Percentiles rank a stretch among this genome's conserved stretches.
Evolutionary conservation across 2,329 filamentous ascomycete species (phyloP).

Genomic region (Microcyclosporella mali): DNA sequence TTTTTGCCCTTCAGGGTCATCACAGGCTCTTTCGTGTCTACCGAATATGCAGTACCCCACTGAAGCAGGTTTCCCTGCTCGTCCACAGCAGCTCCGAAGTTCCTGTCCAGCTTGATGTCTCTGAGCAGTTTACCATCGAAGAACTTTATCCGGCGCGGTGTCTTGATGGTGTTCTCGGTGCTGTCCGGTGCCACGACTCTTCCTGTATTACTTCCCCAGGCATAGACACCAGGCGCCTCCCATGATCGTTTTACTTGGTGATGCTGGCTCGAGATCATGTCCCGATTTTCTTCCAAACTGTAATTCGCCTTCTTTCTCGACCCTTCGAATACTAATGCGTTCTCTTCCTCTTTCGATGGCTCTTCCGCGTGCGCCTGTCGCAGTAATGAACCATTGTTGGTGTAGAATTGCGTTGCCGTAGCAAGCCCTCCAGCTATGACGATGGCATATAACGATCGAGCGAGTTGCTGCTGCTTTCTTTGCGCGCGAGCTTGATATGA

Average conservation of each 20-base stretch:
- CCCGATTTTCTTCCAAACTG: constrained; percentile 66
- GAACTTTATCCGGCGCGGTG: constrained; percentile 67
- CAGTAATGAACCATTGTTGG: constrained; percentile 34
- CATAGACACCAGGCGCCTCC: constrained; percentile 80
- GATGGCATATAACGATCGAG: constrained; percentile 39
- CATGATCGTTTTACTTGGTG: constrained; percentile 77
- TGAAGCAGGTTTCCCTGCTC: constrained; percentile 85
- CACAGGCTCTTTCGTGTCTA: constrained; percentile 56
- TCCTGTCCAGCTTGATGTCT: constrained; percentile 76
- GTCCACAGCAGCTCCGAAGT: constrained; percentile 78
- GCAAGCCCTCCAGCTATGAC: constrained; percentile 40
- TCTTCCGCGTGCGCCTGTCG: constrained; percentile 45
- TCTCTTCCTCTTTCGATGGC: constrained; percentile 35
- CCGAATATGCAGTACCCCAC: constrained; percentile 77
- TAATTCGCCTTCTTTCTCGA: constrained; percentile 47
- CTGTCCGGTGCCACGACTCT: constrained; percentile 81
- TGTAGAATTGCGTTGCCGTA: constrained; percentile 40
- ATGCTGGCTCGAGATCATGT: constrained; percentile 77
- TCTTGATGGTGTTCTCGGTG: constrained; percentile 69
- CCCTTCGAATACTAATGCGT: constrained; percentile 63
- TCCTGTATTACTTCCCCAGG: constrained; percentile 85
- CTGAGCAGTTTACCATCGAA: constrained; percentile 80
- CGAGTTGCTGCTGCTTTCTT: constrained; percentile 42
- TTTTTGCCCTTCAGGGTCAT: constrained; percentile 76
- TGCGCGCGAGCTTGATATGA: constrained; percentile 34